Conservation (phyloP, 306 rosid species). For the Cotoneaster glaucophyllus region DNA sequence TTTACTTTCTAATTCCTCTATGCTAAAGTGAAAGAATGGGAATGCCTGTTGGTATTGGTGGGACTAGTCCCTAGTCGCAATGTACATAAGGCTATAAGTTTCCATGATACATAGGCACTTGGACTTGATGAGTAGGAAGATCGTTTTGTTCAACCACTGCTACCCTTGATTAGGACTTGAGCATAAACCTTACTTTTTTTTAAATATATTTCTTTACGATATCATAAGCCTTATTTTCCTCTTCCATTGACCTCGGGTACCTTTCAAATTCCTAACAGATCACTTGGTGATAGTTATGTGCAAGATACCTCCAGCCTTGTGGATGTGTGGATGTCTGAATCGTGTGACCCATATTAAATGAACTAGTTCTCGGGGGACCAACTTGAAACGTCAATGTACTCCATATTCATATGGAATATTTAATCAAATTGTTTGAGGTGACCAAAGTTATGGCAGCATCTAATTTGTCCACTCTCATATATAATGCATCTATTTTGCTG, state of each 20-base stretch:
- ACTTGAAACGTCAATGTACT: not conserved
- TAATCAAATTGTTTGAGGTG: not conserved
- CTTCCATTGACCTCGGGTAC: slow-evolving; percentile 6
- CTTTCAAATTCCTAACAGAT: not conserved
- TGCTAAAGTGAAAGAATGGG: not conserved
- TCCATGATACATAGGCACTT: not conserved
- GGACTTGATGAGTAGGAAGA: not conserved
- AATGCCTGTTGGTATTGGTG: not conserved
- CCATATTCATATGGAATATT: not conserved
- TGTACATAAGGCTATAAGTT: not conserved
- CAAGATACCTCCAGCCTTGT: not conserved
- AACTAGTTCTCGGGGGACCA: not conserved
- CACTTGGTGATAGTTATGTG: not conserved
- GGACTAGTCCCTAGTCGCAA: not conserved
- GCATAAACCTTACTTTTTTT: not conserved
- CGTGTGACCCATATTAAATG: not conserved
- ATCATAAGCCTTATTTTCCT: not conserved
- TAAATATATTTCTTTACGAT: not conserved
- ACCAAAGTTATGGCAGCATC: not conserved
- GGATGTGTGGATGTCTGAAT: not conserved
- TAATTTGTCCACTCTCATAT: not conserved
- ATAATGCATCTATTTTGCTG: not conserved
- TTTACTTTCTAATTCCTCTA: not conserved
- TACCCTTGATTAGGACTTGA: slow-evolving; percentile 1
- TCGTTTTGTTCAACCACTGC: not conserved